Percentiles rank a stretch among this genome's conserved stretches.
phyloP scores from a whole-genome alignment of 2,329 filamentous ascomycete species.

The Penicillium sp. region DNA sequence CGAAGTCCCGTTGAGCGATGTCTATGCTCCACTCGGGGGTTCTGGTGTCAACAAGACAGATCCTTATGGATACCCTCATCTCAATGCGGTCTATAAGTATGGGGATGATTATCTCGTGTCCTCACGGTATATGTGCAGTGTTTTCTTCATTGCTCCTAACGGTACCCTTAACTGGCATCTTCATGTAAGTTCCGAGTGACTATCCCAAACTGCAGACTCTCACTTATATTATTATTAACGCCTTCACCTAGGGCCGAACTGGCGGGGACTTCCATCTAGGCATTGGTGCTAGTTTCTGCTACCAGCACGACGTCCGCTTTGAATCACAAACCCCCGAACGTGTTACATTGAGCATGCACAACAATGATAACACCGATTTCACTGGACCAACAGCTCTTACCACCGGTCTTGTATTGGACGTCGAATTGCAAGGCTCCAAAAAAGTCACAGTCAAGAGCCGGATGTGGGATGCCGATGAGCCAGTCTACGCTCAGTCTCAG shows the following conservation, averaged over 20 bases:
- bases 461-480: slow-evolving; percentile 28
- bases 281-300: slow-evolving; percentile 29
- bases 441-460: slow-evolving; percentile 22
- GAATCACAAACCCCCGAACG: slow-evolving; percentile 31
- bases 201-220: neutral
- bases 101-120: slow-evolving; percentile 29
- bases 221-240: neutral
- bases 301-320: slow-evolving; percentile 40
- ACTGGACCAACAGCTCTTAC: slow-evolving; percentile 34
- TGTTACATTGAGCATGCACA: slow-evolving; percentile 35
- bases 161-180: slow-evolving; percentile 35
- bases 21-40: slow-evolving; percentile 15
- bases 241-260: slow-evolving; percentile 22
- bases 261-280: slow-evolving; percentile 31
- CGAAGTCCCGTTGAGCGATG: slow-evolving; percentile 25
- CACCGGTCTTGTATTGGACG: slow-evolving; percentile 29
- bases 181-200: slow-evolving; percentile 18
- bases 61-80: slow-evolving; percentile 31
- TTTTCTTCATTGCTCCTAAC: slow-evolving; percentile 29
- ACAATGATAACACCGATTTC: slow-evolving; percentile 36
- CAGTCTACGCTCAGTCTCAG: slow-evolving; percentile 30
- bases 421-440: slow-evolving; percentile 26
- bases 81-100: slow-evolving; percentile 31
- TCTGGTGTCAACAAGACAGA: slow-evolving; percentile 17
- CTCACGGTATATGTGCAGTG: slow-evolving; percentile 28